A percentile compares a stretch with the other conserved stretches of the same genome.
Evolutionary conservation across 768 basidiomycete genomes (phyloP).

Genomic region (Cystobasidium tubakii): DNA sequence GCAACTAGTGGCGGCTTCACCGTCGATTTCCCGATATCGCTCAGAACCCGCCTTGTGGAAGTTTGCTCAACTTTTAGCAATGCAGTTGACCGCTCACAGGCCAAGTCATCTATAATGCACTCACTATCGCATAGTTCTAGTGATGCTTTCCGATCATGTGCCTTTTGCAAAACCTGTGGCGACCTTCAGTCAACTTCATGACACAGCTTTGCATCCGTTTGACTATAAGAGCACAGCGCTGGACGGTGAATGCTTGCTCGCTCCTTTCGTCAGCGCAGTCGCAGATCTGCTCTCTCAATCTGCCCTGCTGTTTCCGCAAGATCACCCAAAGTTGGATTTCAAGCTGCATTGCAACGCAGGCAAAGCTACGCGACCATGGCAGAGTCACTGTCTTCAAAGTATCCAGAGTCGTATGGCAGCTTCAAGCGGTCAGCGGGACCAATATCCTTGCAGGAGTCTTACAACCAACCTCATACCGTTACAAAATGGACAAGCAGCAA

Average conservation of each 20-base stretch:
- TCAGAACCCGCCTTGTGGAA: no score
- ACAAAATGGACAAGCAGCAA: constrained; percentile 34
- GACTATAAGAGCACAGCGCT: neutral
- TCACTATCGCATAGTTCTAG: no score
- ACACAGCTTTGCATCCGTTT: neutral
- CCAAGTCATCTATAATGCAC: no score
- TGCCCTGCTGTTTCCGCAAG: neutral
- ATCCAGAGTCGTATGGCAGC: constrained; percentile 24
- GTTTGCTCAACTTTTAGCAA: no score
- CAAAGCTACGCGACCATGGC: constrained; percentile 14
- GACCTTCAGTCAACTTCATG: neutral
- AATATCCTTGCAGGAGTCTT: constrained; percentile 10
- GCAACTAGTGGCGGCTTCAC: no score
- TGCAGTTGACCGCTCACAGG: no score
- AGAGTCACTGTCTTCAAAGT: neutral
- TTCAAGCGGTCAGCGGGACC: constrained; percentile 30
- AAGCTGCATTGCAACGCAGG: neutral
- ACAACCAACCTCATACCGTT: constrained; percentile 29
- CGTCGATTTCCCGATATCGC: no score
- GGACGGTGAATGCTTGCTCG: constrained; percentile 28
- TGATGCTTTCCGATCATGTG: no score
- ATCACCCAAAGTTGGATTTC: neutral
- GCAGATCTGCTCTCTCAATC: neutral
- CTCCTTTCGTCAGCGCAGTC: neutral
- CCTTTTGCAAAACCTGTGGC: no score